phyloP scores from a whole-genome alignment of 768 basidiomycete genomes.

The Podaxis mareebaensis region DNA sequence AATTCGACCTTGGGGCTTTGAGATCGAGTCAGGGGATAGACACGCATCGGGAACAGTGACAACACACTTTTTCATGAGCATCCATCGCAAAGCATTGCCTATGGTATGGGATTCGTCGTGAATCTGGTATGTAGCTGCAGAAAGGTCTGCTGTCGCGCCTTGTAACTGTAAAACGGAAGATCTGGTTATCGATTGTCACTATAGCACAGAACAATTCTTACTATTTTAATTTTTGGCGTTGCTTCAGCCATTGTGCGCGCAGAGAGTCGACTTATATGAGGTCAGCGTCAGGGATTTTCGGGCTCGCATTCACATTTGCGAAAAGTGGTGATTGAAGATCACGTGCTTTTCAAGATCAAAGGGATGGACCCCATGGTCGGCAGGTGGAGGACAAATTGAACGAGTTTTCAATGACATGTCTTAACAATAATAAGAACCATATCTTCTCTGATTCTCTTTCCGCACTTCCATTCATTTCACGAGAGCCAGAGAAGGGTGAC shows the following conservation, averaged over 20 bases:
- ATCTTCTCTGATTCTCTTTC: not conserved
- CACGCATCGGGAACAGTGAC: not conserved
- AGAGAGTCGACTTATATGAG: not conserved
- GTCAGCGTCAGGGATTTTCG: not conserved
- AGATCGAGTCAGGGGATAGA: constrained; percentile 12
- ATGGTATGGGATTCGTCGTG: constrained; percentile 95
- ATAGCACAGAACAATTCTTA: constrained; percentile 20
- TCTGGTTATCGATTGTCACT: not conserved
- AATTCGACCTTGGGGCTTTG: constrained; percentile 93
- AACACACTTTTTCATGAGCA: constrained; percentile 97
- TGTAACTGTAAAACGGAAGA: constrained; percentile 60
- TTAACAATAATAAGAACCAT: no score
- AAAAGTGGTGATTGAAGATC: not conserved
- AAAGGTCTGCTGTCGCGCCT: constrained; percentile 78
- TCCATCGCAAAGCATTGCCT: constrained; percentile 94
- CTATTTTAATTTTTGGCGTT: constrained; percentile 44
- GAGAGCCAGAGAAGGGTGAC: not conserved
- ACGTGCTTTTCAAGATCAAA: not conserved
- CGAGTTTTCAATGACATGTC: no score
- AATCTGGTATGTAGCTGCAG: constrained; percentile 89
- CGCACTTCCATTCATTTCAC: not conserved
- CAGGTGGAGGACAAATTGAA: no score
- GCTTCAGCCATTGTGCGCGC: constrained; percentile 35
- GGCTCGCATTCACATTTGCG: not conserved
- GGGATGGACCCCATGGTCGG: not conserved